Evolutionary conservation across 2,329 filamentous ascomycete species (phyloP).

Genomic region (Aspergillus sp.): DNA sequence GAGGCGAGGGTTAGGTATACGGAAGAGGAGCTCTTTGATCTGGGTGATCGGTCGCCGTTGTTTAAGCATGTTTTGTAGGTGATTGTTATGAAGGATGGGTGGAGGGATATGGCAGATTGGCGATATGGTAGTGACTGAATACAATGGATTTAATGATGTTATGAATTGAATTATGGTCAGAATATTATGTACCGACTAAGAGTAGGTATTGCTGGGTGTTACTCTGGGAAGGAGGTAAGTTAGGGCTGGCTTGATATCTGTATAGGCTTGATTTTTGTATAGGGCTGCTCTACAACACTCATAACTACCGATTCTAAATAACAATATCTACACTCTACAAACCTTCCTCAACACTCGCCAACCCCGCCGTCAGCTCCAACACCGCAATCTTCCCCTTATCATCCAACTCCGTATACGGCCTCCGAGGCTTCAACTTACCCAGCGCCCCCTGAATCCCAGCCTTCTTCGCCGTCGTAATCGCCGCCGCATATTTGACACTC

Average conservation of each 20-base stretch:
- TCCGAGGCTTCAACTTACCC: slow-evolving; percentile 58
- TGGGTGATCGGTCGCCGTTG: slow-evolving; percentile 45
- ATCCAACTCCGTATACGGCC: slow-evolving; percentile 56
- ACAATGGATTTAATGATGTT: no score
- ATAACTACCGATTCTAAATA: no score
- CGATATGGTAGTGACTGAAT: no score
- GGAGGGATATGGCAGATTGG: no score
- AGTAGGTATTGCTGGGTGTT: no score
- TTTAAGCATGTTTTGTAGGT: slow-evolving; percentile 34
- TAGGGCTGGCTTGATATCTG: no score
- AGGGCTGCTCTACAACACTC: no score
- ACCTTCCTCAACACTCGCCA: slow-evolving; percentile 42
- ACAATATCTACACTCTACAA: background rate
- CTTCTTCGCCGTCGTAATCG: slow-evolving; percentile 56
- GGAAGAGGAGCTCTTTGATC: slow-evolving; percentile 40
- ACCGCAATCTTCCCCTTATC: slow-evolving; percentile 48
- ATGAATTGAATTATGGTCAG: no score
- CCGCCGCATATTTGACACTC: slow-evolving; percentile 66
- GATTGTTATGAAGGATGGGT: background rate
- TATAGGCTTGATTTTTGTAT: no score
- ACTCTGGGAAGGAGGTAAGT: no score
- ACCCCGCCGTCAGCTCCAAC: slow-evolving; percentile 37
- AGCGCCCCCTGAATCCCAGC: slow-evolving; percentile 62
- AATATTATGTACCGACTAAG: no score
- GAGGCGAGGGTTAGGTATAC: slow-evolving; percentile 36